These are phyloP conservation scores for Vitis cinerea DNA, from an alignment of 164 flowering plant species.

Conservation along the genomic window DNA sequence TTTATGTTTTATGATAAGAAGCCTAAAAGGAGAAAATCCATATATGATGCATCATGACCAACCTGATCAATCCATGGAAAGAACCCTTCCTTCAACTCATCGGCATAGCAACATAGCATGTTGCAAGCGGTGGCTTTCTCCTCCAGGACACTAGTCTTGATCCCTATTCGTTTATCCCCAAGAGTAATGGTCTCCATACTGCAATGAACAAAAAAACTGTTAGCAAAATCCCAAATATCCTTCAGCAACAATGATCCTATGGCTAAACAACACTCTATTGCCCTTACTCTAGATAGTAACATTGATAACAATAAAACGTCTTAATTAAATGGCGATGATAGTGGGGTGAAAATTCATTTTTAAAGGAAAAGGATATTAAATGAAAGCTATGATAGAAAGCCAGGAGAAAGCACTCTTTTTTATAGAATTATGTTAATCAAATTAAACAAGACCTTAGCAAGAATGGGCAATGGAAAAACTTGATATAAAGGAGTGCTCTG, in stretches of 20 bases:
- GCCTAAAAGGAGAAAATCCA: neutral
- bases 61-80: constrained; percentile 90
- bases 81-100: constrained; percentile 80
- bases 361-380: no score
- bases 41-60: neutral
- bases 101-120: constrained; percentile 82
- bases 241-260: neutral
- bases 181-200: constrained; percentile 78
- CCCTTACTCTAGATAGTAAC: no score
- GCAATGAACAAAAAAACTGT: constrained; percentile 14
- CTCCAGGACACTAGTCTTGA: constrained; percentile 74
- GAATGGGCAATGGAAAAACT: no score
- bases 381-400: no score
- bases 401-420: no score
- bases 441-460: no score
- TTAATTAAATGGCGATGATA: no score
- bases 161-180: constrained; percentile 74
- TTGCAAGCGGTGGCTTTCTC: constrained; percentile 87
- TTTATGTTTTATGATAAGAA: neutral
- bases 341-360: no score
- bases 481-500: no score
- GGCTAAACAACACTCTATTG: no score
- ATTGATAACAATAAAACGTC: no score
- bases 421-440: no score
- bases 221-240: neutral